These are phyloP conservation scores for Galerina marginata DNA, from an alignment of 768 basidiomycete genomes.

Conservation along the genomic window DNA sequence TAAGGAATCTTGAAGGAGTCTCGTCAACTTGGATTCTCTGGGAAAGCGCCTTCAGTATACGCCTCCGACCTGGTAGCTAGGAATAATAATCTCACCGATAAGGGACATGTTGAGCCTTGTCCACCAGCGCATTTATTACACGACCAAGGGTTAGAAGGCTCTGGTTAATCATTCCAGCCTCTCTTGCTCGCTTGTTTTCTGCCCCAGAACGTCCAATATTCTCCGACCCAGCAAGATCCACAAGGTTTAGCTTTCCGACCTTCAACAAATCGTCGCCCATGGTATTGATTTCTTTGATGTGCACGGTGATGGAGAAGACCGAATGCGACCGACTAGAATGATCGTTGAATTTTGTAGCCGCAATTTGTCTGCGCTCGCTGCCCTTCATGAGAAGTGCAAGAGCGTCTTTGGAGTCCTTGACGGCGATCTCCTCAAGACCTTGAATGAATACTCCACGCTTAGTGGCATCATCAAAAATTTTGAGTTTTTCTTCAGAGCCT, in stretches of 20 bases:
- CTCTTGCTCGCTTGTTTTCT: constrained; percentile 91
- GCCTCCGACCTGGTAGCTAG: background rate
- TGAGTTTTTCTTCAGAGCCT: constrained; percentile 58
- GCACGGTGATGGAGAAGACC: constrained; percentile 95
- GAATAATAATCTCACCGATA: constrained; percentile 66
- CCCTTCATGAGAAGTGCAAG: constrained; percentile 87
- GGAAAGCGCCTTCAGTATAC: constrained; percentile 1
- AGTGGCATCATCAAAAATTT: constrained; percentile 90
- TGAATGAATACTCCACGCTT: constrained; percentile 94
- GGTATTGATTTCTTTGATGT: constrained; percentile 81
- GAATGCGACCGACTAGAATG: constrained; percentile 98
- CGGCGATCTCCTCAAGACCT: constrained; percentile 88
- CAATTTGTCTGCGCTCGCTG: constrained; percentile 89
- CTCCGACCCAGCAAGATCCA: constrained; percentile 97
- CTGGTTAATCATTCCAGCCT: constrained; percentile 99
- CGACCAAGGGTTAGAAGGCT: constrained; percentile 95
- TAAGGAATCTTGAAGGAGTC: constrained; percentile 97
- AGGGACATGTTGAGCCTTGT: constrained; percentile 89
- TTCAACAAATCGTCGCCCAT: constrained; percentile 88
- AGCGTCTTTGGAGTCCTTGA: constrained; percentile 84
- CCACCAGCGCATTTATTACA: constrained; percentile 95
- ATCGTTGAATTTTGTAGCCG: constrained; percentile 97
- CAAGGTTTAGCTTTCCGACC: constrained; percentile 95
- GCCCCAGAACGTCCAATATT: constrained; percentile 97
- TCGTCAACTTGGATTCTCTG: constrained; percentile 97